Percentiles rank a stretch among this genome's conserved stretches.
Conservation (phyloP, 768 basidiomycete species). For the Boletus reticulatus region DNA sequence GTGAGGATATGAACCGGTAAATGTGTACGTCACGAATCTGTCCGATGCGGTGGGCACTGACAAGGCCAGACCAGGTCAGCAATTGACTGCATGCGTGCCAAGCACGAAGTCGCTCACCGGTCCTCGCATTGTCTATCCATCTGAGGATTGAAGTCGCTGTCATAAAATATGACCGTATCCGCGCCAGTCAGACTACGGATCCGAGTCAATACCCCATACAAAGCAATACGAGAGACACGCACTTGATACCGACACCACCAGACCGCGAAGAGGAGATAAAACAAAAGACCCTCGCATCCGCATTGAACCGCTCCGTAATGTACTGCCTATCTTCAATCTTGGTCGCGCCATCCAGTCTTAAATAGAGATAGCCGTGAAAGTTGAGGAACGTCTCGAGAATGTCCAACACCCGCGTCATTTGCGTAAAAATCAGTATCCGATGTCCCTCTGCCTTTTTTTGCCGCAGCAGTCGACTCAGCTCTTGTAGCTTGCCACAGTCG, state of each 20-base stretch:
- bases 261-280: slow-evolving; percentile 86
- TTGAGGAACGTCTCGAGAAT: slow-evolving; percentile 93
- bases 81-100: neutral
- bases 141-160: slow-evolving; percentile 96
- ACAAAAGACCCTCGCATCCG: slow-evolving; percentile 73
- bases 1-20: slow-evolving; percentile 86
- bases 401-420: slow-evolving; percentile 94
- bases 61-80: neutral
- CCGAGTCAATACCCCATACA: slow-evolving; percentile 16
- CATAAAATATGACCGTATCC: slow-evolving; percentile 96
- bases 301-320: slow-evolving; percentile 85
- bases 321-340: slow-evolving; percentile 94
- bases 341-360: slow-evolving; percentile 92
- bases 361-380: slow-evolving; percentile 89
- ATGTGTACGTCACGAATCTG: slow-evolving; percentile 96
- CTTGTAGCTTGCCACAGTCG: slow-evolving; percentile 94
- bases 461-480: slow-evolving; percentile 73
- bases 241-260: slow-evolving; percentile 95
- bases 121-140: slow-evolving; percentile 98
- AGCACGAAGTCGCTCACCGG: slow-evolving; percentile 44
- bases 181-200: slow-evolving; percentile 69
- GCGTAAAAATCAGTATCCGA: slow-evolving; percentile 92
- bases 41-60: slow-evolving; percentile 94
- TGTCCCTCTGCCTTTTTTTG: slow-evolving; percentile 87
- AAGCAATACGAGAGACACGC: slow-evolving; percentile 28